Percentiles rank a stretch among this genome's conserved stretches.
These are phyloP conservation scores for Barnettozyma populi DNA, from an alignment of 805 yeast genomes.

Conservation along the genomic window DNA sequence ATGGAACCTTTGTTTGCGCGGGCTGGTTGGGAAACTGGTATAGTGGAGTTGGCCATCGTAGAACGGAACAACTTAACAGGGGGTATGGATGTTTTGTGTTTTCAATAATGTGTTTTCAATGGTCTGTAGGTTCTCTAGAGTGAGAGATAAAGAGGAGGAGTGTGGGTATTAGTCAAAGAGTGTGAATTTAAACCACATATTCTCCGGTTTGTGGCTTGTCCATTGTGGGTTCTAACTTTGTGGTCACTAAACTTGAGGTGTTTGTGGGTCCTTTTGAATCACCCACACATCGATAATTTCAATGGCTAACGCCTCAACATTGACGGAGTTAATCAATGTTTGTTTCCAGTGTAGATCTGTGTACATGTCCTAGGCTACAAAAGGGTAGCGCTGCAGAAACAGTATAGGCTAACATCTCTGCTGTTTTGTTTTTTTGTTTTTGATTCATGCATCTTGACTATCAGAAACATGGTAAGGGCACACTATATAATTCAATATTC, in stretches of 20 bases:
- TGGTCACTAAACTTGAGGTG: background rate
- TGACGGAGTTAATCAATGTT: background rate
- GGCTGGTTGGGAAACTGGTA: background rate
- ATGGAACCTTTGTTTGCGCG: conserved; percentile 8
- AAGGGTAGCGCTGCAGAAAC: no score
- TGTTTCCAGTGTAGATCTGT: no score
- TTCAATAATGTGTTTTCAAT: background rate
- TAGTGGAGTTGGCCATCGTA: conserved; percentile 1
- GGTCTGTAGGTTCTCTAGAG: background rate
- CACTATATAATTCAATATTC: no score
- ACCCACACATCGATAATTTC: background rate
- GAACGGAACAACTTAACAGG: background rate
- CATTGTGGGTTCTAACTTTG: background rate
- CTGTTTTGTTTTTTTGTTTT: no score
- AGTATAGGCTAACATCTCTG: no score
- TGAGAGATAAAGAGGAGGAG: background rate
- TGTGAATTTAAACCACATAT: background rate
- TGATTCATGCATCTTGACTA: no score
- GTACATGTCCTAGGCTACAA: no score
- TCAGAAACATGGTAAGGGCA: no score
- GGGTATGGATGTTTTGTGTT: background rate
- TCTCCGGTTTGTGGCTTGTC: background rate
- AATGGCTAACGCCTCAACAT: background rate
- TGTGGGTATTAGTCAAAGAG: background rate
- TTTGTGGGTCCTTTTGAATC: background rate